These are phyloP conservation scores for Croton laevigatus DNA, from an alignment of 441 rosid genomes.

Conservation along the genomic window DNA sequence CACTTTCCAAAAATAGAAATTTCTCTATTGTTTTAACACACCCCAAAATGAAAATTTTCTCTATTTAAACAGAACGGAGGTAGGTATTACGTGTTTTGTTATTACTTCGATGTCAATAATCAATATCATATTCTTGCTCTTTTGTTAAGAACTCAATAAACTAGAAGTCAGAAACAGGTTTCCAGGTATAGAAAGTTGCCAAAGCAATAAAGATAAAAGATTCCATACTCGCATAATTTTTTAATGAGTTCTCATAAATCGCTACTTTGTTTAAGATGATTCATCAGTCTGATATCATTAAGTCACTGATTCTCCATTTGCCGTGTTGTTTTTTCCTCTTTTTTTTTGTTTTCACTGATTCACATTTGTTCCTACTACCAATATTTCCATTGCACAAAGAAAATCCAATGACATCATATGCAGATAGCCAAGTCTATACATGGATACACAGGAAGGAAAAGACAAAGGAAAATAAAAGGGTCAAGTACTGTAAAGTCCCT, in stretches of 20 bases:
- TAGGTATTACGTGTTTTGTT: not conserved
- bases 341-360: no score
- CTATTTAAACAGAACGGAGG: no score
- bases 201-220: not conserved
- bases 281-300: no score
- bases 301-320: no score
- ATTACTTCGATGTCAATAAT: not conserved
- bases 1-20: no score
- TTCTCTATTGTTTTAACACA: no score
- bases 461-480: not conserved
- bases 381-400: no score
- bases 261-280: no score
- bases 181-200: not conserved
- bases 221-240: not conserved
- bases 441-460: not conserved
- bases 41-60: no score
- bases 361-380: no score
- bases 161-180: not conserved
- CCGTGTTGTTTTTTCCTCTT: no score
- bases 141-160: not conserved
- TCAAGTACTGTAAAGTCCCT: not conserved
- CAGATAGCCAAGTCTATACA: not conserved
- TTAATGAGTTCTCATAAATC: not conserved
- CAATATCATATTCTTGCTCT: slow-evolving; percentile 1
- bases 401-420: not conserved